A percentile compares a stretch with the other conserved stretches of the same genome.
phyloP scores from a whole-genome alignment of 176 grass and related monocot species.

The Elaeis guineensis region DNA sequence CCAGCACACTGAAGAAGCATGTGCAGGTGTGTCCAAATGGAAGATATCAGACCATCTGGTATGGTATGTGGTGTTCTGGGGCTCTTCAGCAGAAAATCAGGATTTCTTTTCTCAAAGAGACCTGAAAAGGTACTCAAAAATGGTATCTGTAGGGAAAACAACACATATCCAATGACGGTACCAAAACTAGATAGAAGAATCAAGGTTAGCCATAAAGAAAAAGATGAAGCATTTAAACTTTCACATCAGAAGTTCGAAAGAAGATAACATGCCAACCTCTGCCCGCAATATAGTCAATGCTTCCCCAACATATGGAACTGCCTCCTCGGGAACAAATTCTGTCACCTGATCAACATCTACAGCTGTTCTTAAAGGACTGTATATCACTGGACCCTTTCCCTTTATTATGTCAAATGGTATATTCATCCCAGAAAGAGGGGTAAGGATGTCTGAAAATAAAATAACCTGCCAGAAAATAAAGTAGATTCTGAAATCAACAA shows the following conservation, averaged over 20 bases:
- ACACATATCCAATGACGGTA: too few species aligned
- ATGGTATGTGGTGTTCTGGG: too few species aligned
- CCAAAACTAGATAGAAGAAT: too few species aligned
- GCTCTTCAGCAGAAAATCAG: too few species aligned
- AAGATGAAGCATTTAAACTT: too few species aligned
- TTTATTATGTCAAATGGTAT: slow-evolving; percentile 99
- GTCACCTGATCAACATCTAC: slow-evolving; percentile 74
- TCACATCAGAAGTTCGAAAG: background rate
- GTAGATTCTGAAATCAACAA: background rate
- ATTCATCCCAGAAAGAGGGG: slow-evolving; percentile 96
- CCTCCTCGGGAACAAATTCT: slow-evolving; percentile 90
- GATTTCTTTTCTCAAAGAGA: too few species aligned
- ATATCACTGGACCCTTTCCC: slow-evolving; percentile 95
- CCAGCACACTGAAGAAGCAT: too few species aligned
- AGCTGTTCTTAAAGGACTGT: slow-evolving; percentile 72
- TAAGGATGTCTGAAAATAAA: slow-evolving; percentile 94
- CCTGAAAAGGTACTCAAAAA: too few species aligned
- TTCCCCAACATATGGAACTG: slow-evolving; percentile 85
- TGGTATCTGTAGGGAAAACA: too few species aligned
- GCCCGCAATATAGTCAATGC: slow-evolving; percentile 68
- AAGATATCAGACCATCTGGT: too few species aligned
- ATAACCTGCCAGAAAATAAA: slow-evolving; percentile 52
- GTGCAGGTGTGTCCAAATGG: too few species aligned
- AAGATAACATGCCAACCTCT: slow-evolving; percentile 46
- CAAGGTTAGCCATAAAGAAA: too few species aligned